Base-by-base conservation (phyloP, 179 eudicot genomes). In the Monotropa hypopitys region DNA sequence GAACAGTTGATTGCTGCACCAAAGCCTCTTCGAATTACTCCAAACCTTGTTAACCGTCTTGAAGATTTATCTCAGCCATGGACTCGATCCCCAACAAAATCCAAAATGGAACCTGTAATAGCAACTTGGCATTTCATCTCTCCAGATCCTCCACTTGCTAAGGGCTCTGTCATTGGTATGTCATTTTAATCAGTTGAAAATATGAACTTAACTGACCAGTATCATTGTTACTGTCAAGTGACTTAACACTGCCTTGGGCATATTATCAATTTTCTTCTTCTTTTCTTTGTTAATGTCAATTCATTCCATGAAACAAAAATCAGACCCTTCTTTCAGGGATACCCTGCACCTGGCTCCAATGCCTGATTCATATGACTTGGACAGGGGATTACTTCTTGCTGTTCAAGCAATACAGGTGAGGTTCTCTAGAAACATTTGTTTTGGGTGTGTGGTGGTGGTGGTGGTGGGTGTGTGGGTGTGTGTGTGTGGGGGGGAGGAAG, bases 1-100 rank as follows among this genome's bases (percentile, higher is more conserved):
- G 99, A 91, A 81, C 86, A 83, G 79, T 61, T 50, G 67, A 85
- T 96, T 56, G 82, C 90, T 80, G 94, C 92, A 61, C 99, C 98
- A 56, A 90, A 81, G 84, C 99, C 99, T 33, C 87, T 96, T 70
- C 98, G 98, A 71, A 76, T 96, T 68, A 83, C 91, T 70, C 88
- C 97, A 0, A 88, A 94, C 77, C 80, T 91, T 76, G 93, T 90
- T 69, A 91, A 86, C 80, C 86, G 82, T 72, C 88, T 93, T 56
- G 99, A 96, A 63, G 99, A 96, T 87, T 84, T 93, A 75, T 89
- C 99, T 83, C 99, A 96, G 82, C 98, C 99, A 35, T 96, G 99
- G 99, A 96, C 99, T 61, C 91, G 99, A 18, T 96, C 99, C 45
- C 99, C 99, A 43, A 96, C 97, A 74, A 96, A 96, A 84, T 90